Evolutionary conservation across 805 yeast species (phyloP), one percentile per base, ranked within the genome.

Genomic region (Monosporozyma yasuniensis): DNA sequence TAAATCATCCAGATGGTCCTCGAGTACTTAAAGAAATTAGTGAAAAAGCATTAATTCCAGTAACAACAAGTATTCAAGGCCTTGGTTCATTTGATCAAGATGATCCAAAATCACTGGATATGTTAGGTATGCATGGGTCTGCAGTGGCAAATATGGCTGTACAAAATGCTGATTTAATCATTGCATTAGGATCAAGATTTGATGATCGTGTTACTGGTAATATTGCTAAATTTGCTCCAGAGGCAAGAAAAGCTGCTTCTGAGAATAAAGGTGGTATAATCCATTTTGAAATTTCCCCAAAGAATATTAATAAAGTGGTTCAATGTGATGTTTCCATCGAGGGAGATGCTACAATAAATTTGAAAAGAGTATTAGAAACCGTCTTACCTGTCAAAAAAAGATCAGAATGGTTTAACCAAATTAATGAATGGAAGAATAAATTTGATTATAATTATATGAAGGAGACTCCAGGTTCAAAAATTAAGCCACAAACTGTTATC

Each of bases 91-190:
- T 83, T 63, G 96, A 93, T 71, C 98, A 93, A 73, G 78, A 76
- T 54, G 96, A 90, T 70, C 83, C 82, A 56, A 88, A 89, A 69
- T 84, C 96, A 23, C 72, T 93, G 57, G 96, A 91, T 69, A 88
- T 93, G 95, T 78, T 93, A 58, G 99, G 99, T 61, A 93, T 93
- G 99, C 99, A 93, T 71, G 99, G 99, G 56, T 78, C 83, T 53
- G 96, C 89, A 47, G 88, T 89, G 60, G 99, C 99, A 59, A 93
- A 93, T 76, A 67, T 85, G 63, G 95, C 98, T 48, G 84, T 93
- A 59, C 99, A 93, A 74, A 76, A 81, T 52, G 96, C 98, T 39
- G 99, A 93, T 70, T 73, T 90, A 61, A 87, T 93, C 64, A 72
- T 93, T 54, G 98, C 98, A 16, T 75, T 93, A 42, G 99, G 99